Base-by-base conservation (phyloP, 306 rosid genomes). In the Delonix regia region DNA sequence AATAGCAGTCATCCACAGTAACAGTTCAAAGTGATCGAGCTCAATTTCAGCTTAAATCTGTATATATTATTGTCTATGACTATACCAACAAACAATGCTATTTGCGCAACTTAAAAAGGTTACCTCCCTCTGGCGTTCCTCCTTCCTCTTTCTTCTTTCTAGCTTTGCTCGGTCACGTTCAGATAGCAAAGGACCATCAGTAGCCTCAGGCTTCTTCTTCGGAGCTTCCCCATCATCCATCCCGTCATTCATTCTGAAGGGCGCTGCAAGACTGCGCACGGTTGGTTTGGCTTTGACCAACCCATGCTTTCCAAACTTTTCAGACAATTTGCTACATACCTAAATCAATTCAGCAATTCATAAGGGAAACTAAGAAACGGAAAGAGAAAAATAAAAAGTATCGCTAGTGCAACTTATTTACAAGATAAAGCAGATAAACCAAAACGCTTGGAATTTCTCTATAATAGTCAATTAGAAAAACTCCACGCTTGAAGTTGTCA, bases 121-220 rank as follows among this genome's bases (percentile, higher is more conserved):
- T 39, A 94, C 99, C 97, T 95, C 99, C 86, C 99, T 88, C 80
- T 93, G 96, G 39, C 99, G 96, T 42, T 95, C 99, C 0, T 95
- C 98, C 83, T 95, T 93, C 88, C 99, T 89, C 86, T 93, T 95
- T 53, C 88, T 83, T 82, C 99, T 85, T 38, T 91, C 98, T 1
- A 88, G 82, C 89, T 95, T 95, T 0, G 86, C 78, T 33, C 84
- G 80, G 77, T 95, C 98, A 33, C 99, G 99, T 82, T 95, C 99
- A 0, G 98, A 74, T 28, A 95, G 83, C 64, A 91, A 22, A 24
- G 99, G 99, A 65, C 99, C 99, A 65, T 95, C 99, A 2, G 84
- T 70, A 2, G 85, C 81, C 90, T 93, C 99, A 30, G 91, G 89
- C 82, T 95, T 95, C 91, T 93, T 95, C 91, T 90, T 93, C 1